Base-by-base conservation (phyloP, 345 rosid genomes). In the Salix viminalis region DNA sequence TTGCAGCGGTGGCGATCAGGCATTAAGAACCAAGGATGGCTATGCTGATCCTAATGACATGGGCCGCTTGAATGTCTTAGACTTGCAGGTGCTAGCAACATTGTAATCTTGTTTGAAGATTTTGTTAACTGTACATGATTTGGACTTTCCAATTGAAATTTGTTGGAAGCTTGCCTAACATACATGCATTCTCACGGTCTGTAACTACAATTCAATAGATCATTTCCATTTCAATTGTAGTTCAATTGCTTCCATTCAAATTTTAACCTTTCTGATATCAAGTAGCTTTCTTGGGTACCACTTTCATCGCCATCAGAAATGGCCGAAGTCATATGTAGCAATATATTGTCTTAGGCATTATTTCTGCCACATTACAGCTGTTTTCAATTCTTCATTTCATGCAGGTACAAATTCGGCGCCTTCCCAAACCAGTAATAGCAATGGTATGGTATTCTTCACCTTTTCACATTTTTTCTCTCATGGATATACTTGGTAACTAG, bases 381-480 rank as follows among this genome's bases (percentile, higher is more conserved):
- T 39, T 26, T 60, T 64, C 75, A 72, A 14, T 26, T 66, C 14
- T 39, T n/a, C 42, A 39, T n/a, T 54, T 72, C 21, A 19, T 77
- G 84, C 89, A 95, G 97, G 85, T 91, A 30, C 98, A 91, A 79
- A 93, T 95, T 78, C 87, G 99, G 18, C 90, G 98, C 66, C 90
- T 91, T 75, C 97, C 99, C 21, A 96, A 96, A 72, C 97, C 98
- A n/a, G 92, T 96, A 74, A 93, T 96, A 23, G 99, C 98, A 12
- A 95, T 95, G 98, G 99, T 93, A 86, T 77, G 7, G 30, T 42
- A 48, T 70, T 69, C 56, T 54, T 74, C 39, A 62, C 75, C 75
- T 46, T 79, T 64, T 13, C 52, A 7, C 14, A 24, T 15, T 76
- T 13, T 23, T 11, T 12, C 46, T 73, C 32, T 70, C 39, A 60